Conservation (phyloP, 2,329 filamentous ascomycete genomes). For the Colletotrichum karsti region DNA sequence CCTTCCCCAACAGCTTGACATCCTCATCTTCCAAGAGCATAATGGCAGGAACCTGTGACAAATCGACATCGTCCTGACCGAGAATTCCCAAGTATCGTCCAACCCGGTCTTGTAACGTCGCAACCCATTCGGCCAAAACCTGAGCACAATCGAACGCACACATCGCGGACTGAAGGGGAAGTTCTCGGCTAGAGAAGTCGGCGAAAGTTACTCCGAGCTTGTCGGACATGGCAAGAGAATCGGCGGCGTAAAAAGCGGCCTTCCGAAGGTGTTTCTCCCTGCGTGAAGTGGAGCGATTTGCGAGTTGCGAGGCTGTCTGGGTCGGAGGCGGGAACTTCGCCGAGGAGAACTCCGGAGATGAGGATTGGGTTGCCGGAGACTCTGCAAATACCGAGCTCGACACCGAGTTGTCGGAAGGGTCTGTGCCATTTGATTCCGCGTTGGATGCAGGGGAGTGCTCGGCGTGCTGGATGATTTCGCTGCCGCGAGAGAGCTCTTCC, state of each 20-base stretch:
- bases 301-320: constrained; percentile 32
- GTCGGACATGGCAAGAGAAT: constrained; percentile 89
- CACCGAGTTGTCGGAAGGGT: constrained; percentile 56
- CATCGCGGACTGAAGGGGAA: constrained; percentile 90
- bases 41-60: constrained; percentile 82
- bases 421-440: constrained; percentile 50
- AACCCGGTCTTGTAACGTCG: constrained; percentile 92
- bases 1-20: constrained; percentile 82
- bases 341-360: constrained; percentile 55
- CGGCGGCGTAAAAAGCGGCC: constrained; percentile 94
- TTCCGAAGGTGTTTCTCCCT: constrained; percentile 90
- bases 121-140: constrained; percentile 93
- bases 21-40: constrained; percentile 95
- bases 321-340: constrained; percentile 42
- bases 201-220: constrained; percentile 86
- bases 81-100: constrained; percentile 88
- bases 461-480: constrained; percentile 78
- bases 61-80: constrained; percentile 82
- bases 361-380: constrained; percentile 60
- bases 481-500: constrained; percentile 82
- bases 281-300: constrained; percentile 65
- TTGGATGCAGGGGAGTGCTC: constrained; percentile 67
- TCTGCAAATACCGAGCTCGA: constrained; percentile 57
- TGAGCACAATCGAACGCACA: constrained; percentile 95
- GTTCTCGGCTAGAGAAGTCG: constrained; percentile 82